Base-by-base conservation (phyloP, 148 eudicot species). In the Fagopyrum esculentum region DNA sequence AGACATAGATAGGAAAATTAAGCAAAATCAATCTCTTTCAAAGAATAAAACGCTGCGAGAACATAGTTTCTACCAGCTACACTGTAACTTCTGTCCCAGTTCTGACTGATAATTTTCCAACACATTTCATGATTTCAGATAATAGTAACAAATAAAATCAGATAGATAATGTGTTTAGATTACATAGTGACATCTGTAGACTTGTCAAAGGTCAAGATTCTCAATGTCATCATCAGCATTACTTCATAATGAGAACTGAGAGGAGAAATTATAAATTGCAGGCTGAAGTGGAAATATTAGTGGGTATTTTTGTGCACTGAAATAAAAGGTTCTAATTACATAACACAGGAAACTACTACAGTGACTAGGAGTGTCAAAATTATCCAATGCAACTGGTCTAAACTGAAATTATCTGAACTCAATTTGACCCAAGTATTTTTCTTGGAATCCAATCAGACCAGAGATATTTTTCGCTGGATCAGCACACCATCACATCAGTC, bases 1-100 rank as follows among this genome's bases (percentile, higher is more conserved):
- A 85, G 89, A 80, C 61, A 84, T n/a, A 74, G 22, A 46, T 9
- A 46, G 26, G 69, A 63, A 47, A 1, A 5, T 5, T 17, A 72
- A 72, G 73, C 16, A 72, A 72, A 48, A 4, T 48, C 55, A 72
- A 8, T 72, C 3, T 11, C 43, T 22, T 15, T 1, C 30, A 72
- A 3, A 22, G 71, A 22, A 66, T 5, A 35, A 35, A 66, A 4
- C 17, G 30, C 19, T 12, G 45, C 55, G 22, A 47, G 40, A 71
- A 17, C 73, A 15, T n/a, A 3, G 51, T 45, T 70, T 43, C 73
- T 45, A 19, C 13, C 73, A 40, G 52, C 50, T 9, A 52, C 6
- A 45, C 73, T 45, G 40, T n/a, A 49, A 8, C 6, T 15, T 40
- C 30, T 45, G 73, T 45, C 35, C 26, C 9, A 44, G 49, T 22